Percentiles rank a stretch among this genome's conserved stretches.
These are phyloP conservation scores for Anthostomella pinea DNA, from an alignment of 2,329 filamentous ascomycete genomes.

Conservation along the genomic window DNA sequence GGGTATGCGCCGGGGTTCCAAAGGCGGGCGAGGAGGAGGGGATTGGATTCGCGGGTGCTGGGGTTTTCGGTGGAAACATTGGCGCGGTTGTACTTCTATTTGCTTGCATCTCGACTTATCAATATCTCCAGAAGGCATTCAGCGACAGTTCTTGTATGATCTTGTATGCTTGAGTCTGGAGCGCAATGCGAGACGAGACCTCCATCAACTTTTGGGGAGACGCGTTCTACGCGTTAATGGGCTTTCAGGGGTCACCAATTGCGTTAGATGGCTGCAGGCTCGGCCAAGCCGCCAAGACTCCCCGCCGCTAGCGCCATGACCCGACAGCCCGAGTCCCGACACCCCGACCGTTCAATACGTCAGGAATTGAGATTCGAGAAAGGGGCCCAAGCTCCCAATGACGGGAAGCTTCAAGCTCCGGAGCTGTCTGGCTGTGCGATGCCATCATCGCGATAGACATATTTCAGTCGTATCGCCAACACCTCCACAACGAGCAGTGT, in stretches of 20 bases:
- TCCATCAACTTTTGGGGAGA: constrained; percentile 14
- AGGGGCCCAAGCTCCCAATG: too few relatives aligned
- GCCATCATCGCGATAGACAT: too few relatives aligned
- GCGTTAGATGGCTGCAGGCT: too few relatives aligned
- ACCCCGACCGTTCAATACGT: background rate
- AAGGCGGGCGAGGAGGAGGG: constrained; percentile 91
- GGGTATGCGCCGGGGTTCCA: constrained; percentile 78
- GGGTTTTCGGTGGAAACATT: constrained; percentile 39
- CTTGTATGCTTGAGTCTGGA: too few relatives aligned
- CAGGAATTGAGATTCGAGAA: too few relatives aligned
- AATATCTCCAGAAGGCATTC: too few relatives aligned
- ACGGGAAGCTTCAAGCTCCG: too few relatives aligned
- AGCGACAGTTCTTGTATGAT: too few relatives aligned
- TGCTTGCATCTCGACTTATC: constrained; percentile 28
- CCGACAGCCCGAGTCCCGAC: background rate
- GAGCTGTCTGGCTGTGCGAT: too few relatives aligned
- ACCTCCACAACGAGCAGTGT: too few relatives aligned
- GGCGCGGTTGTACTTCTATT: constrained; percentile 31
- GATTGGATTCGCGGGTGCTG: constrained; percentile 53
- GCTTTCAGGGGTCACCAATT: constrained; percentile 12
- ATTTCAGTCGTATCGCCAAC: too few relatives aligned
- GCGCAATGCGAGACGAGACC: too few relatives aligned
- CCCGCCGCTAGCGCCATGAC: constrained; percentile 5
- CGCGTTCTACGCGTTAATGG: constrained; percentile 31
- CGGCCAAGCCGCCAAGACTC: background rate